A percentile compares a stretch with the other conserved stretches of the same genome.
Conservation (phyloP, 352 stramenopile species). For the Globisporangium recalcitrans region DNA sequence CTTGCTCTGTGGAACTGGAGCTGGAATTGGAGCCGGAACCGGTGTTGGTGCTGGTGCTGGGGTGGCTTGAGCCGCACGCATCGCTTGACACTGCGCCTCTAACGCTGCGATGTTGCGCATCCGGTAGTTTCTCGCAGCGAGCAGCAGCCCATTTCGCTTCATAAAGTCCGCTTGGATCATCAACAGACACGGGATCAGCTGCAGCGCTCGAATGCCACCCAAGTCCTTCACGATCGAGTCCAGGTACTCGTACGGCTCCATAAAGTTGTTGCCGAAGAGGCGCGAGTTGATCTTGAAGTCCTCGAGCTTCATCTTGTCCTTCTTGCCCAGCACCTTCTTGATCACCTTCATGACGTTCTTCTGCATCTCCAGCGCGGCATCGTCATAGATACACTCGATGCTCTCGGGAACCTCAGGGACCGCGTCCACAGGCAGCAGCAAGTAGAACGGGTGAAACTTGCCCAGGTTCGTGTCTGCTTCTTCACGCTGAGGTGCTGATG, state of each 20-base stretch:
- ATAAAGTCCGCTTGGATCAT: conserved; percentile 56
- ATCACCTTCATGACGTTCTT: conserved; percentile 67
- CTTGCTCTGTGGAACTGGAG: background rate
- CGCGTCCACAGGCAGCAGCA: conserved; percentile 41
- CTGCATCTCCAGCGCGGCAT: conserved; percentile 56
- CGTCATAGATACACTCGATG: conserved; percentile 59
- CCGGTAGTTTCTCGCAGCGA: conserved; percentile 46
- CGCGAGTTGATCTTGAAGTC: conserved; percentile 83
- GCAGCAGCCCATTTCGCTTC: conserved; percentile 49
- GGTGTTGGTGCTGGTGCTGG: background rate
- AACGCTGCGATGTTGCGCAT: conserved; percentile 38
- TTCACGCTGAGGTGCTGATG: background rate
- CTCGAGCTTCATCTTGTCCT: conserved; percentile 46
- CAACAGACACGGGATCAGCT: conserved; percentile 62
- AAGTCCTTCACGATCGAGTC: conserved; percentile 63
- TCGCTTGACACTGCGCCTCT: conserved; percentile 25
- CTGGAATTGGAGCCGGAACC: background rate
- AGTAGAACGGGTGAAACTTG: conserved; percentile 41
- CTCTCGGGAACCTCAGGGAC: conserved; percentile 45
- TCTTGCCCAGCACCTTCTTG: conserved; percentile 54
- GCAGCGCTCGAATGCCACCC: conserved; percentile 44
- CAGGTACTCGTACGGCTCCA: conserved; percentile 65
- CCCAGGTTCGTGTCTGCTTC: background rate
- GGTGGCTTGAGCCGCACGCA: conserved; percentile 1
- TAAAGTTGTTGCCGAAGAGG: conserved; percentile 75